These are phyloP conservation scores for Boletellus deceptivus DNA, from an alignment of 1,284 basidiomycete genomes.

Conservation along the genomic window DNA sequence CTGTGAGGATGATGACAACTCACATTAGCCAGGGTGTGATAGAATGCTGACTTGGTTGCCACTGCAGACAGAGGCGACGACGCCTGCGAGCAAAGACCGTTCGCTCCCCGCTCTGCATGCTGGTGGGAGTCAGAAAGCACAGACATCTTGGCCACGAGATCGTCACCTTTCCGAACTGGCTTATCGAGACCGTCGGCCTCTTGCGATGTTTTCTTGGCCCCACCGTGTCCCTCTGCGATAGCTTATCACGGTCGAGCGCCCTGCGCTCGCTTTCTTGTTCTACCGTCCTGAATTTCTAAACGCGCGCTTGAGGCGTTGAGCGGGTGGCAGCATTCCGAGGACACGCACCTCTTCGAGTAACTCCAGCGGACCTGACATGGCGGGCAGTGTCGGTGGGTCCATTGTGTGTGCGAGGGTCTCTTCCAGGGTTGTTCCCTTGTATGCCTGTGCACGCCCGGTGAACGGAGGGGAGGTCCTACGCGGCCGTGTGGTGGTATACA, in stretches of 20 bases:
- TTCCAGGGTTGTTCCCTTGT: neutral
- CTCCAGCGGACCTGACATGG: slow-evolving; percentile 32
- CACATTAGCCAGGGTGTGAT: slow-evolving; percentile 48
- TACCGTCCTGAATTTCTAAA: slow-evolving; percentile 53
- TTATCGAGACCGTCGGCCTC: slow-evolving; percentile 50
- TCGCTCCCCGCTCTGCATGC: slow-evolving; percentile 17
- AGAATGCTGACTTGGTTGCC: slow-evolving; percentile 47
- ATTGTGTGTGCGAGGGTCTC: neutral
- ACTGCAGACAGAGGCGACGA: slow-evolving; percentile 37
- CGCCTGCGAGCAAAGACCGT: slow-evolving; percentile 26
- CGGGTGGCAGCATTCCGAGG: neutral
- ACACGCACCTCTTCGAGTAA: slow-evolving; percentile 43
- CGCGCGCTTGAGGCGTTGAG: neutral
- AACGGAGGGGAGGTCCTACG: slow-evolving; percentile 8
- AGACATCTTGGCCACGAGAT: neutral
- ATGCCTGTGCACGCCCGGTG: slow-evolving; percentile 10
- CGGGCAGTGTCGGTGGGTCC: neutral
- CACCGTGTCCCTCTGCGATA: slow-evolving; percentile 16
- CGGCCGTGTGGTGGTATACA: neutral
- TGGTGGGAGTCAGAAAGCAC: slow-evolving; percentile 12
- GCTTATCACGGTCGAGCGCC: slow-evolving; percentile 28
- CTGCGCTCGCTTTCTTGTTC: slow-evolving; percentile 52
- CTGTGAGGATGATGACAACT: slow-evolving; percentile 17
- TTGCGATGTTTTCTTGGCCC: slow-evolving; percentile 33
- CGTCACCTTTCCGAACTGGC: slow-evolving; percentile 54